Evolutionary conservation across 768 basidiomycete species (phyloP), one percentile per base, ranked within the genome.

Genomic region (Hypholoma fasciculare): DNA sequence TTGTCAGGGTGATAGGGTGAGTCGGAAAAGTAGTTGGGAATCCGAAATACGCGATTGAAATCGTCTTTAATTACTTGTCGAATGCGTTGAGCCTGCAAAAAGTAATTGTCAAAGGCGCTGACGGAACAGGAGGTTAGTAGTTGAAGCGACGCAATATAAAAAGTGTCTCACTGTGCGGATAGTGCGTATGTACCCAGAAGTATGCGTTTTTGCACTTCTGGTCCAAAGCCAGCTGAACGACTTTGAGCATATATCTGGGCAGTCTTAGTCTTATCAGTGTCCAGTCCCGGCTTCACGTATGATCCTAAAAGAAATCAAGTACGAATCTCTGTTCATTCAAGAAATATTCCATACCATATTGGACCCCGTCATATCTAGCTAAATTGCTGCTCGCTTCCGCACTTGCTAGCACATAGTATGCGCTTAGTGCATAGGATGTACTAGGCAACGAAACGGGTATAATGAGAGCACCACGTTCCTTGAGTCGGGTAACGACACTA

Each of bases 81-180:
- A 9, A 98, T 83, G 34, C 86, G 82, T 61, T 94, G 89, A 0
- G 96, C 96, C 75, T 96, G 94, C 5, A 98, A 79, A 69, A 94
- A 99, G 71, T 96, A 98, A 67, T 96, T 98, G 73, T 98, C 90
- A 67, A 95, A 98, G n/a, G 94, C 94, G 57, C 94, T 98, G 54
- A 4, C 49, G 16, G 52, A 23, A 60, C 46, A 37, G 49, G 48
- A 34, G 40, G 49, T 46, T 19, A 47, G 16, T 20, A 16, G 23
- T 14, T 4, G 23, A 7, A 34, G 36, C 37, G 55, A 34, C 38
- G 6, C 11, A 9, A 7, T 13, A 13, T 37, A 30, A 40, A 48
- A 27, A 58, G 17, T 12, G 4, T 74, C 91, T 67, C 66, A 97
- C 96, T 93, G 93, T 27, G 95, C 95, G 0, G 89, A 90, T 43